phyloP scores from a whole-genome alignment of 108 stramenopile genomes.

The Pseudonitzschia delicatissima region DNA sequence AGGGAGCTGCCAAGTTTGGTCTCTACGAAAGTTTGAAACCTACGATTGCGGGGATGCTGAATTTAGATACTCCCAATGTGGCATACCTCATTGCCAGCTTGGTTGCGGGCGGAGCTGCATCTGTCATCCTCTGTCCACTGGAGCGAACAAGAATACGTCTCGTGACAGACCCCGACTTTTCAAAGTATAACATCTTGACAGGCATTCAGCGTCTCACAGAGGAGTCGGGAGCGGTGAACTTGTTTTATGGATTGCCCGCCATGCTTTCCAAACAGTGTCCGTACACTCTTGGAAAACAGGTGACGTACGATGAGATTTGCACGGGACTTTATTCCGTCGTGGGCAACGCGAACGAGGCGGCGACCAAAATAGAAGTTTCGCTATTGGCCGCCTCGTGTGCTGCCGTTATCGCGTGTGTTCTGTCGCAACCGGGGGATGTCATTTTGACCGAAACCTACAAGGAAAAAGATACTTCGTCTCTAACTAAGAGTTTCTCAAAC shows the following conservation, averaged over 20 bases:
- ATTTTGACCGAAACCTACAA: slow-evolving; percentile 88
- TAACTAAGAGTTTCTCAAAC: slow-evolving; percentile 22
- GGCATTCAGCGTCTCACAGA: slow-evolving; percentile 59
- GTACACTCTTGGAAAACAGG: slow-evolving; percentile 96
- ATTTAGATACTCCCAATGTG: slow-evolving; percentile 41
- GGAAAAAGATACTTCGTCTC: background rate
- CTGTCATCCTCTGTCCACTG: slow-evolving; percentile 87
- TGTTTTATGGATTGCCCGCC: slow-evolving; percentile 83
- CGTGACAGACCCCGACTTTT: slow-evolving; percentile 85
- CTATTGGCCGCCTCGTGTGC: slow-evolving; percentile 76
- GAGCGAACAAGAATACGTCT: slow-evolving; percentile 89
- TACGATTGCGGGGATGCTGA: slow-evolving; percentile 44
- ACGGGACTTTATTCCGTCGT: slow-evolving; percentile 50
- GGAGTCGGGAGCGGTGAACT: slow-evolving; percentile 67
- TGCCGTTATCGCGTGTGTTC: slow-evolving; percentile 87
- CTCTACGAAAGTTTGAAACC: slow-evolving; percentile 92
- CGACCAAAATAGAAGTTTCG: slow-evolving; percentile 63
- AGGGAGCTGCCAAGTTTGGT: slow-evolving; percentile 88
- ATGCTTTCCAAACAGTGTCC: slow-evolving; percentile 96
- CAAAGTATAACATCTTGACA: slow-evolving; percentile 53
- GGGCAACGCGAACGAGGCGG: slow-evolving; percentile 2
- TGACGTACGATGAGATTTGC: slow-evolving; percentile 86
- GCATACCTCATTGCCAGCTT: slow-evolving; percentile 77
- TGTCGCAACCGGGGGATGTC: slow-evolving; percentile 95
- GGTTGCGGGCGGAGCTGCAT: slow-evolving; percentile 90